phyloP scores from a whole-genome alignment of 2,329 filamentous ascomycete species.

The Fusarium sp. region DNA sequence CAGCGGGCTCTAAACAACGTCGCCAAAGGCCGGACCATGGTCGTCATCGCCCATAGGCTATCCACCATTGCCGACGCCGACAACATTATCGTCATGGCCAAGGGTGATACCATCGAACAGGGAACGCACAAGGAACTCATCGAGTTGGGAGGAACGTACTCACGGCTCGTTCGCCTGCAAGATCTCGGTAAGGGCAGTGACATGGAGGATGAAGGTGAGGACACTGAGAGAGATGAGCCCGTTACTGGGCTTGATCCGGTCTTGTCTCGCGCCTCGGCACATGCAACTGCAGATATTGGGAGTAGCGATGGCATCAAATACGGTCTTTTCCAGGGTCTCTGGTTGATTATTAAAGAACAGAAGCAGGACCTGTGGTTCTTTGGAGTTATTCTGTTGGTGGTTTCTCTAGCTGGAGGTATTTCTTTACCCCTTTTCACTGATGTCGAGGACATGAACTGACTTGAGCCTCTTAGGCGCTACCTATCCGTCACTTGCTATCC shows the following conservation, averaged over 20 bases:
- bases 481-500: constrained; percentile 59
- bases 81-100: constrained; percentile 75
- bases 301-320: constrained; percentile 35
- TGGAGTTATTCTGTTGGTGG: constrained; percentile 39
- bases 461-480: constrained; percentile 50
- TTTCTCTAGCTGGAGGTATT: constrained; percentile 50
- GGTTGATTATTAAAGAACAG: constrained; percentile 52
- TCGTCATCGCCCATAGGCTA: constrained; percentile 75
- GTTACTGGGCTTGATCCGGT: constrained; percentile 48
- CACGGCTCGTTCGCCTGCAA: constrained; percentile 63
- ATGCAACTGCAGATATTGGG: constrained; percentile 29
- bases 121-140: constrained; percentile 75
- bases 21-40: constrained; percentile 73
- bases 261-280: constrained; percentile 43
- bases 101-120: constrained; percentile 72
- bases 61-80: constrained; percentile 74
- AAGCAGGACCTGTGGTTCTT: constrained; percentile 44
- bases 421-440: background rate
- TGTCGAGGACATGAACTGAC: background rate
- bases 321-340: constrained; percentile 50
- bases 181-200: constrained; percentile 52
- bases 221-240: constrained; percentile 57
- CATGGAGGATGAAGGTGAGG: constrained; percentile 29
- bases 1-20: constrained; percentile 69
- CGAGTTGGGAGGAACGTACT: constrained; percentile 63